Evolutionary conservation across 2,329 filamentous ascomycete species (phyloP).

Genomic region (Fulvia fulva): DNA sequence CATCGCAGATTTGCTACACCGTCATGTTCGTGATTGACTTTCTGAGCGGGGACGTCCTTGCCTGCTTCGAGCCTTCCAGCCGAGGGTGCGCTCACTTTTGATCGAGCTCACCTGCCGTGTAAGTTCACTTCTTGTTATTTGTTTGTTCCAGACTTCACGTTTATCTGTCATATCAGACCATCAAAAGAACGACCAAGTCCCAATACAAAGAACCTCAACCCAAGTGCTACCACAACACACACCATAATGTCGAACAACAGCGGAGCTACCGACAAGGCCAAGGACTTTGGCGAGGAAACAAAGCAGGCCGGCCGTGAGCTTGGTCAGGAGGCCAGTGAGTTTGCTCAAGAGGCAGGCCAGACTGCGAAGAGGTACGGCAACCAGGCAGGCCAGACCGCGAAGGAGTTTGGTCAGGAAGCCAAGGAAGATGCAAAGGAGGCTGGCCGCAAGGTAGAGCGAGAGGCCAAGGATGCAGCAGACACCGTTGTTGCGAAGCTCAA

Average conservation of each 20-base stretch:
- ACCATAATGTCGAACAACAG: neutral
- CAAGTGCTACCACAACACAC: neutral
- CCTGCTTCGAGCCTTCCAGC: neutral
- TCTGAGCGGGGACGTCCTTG: neutral
- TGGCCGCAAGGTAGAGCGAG: neutral
- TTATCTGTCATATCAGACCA: neutral
- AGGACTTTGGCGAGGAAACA: neutral
- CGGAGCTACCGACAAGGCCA: neutral
- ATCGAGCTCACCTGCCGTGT: neutral
- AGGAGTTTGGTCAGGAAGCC: neutral
- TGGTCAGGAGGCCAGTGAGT: neutral
- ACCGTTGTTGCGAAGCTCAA: constrained; percentile 18
- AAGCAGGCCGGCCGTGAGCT: neutral
- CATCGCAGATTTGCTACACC: neutral
- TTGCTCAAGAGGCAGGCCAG: neutral
- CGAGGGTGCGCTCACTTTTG: neutral
- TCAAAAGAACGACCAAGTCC: neutral
- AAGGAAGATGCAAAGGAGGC: neutral
- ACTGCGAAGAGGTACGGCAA: neutral
- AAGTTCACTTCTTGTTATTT: neutral
- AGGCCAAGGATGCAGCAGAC: constrained; percentile 10
- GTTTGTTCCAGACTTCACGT: neutral
- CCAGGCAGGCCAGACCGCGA: constrained; percentile 2
- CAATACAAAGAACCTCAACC: neutral
- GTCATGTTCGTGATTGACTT: neutral